Conservation (phyloP, 345 rosid species). For the Moricandia moricandioides region DNA sequence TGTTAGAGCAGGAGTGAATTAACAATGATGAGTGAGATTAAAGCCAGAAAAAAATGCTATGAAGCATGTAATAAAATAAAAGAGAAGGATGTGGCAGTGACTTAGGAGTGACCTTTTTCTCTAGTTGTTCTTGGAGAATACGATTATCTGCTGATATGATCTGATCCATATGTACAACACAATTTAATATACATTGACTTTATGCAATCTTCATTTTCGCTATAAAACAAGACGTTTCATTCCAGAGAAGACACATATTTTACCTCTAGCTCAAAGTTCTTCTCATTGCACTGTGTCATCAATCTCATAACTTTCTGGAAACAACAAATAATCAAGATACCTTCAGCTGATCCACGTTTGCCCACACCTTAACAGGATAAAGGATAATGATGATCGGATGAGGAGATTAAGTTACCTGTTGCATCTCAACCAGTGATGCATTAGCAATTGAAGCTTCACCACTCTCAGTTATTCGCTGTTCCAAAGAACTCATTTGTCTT, state of each 20-base stretch:
- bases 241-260: constrained; percentile 17
- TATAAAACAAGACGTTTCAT: constrained; percentile 3
- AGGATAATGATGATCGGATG: constrained; percentile 3
- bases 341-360: constrained; percentile 11
- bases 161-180: constrained; percentile 48
- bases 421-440: constrained; percentile 91
- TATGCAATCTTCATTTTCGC: constrained; percentile 5
- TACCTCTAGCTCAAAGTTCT: constrained; percentile 96
- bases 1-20: constrained; percentile 5
- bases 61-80: constrained; percentile 5
- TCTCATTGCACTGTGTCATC: constrained; percentile 95
- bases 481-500: constrained; percentile 83
- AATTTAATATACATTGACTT: constrained; percentile 18
- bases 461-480: constrained; percentile 80
- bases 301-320: constrained; percentile 82
- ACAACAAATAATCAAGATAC: constrained; percentile 24
- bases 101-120: constrained; percentile 65
- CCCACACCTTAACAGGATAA: constrained; percentile 1
- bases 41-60: constrained; percentile 1
- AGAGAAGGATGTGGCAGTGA: background rate
- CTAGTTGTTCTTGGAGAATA: constrained; percentile 94
- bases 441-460: constrained; percentile 93
- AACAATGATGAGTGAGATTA: constrained; percentile 15
- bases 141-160: constrained; percentile 96
- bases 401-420: constrained; percentile 57